Evolutionary conservation across 495 filamentous ascomycete genomes (phyloP), one percentile per base, ranked within the genome.

Genomic region (Sordaria brevicollis): DNA sequence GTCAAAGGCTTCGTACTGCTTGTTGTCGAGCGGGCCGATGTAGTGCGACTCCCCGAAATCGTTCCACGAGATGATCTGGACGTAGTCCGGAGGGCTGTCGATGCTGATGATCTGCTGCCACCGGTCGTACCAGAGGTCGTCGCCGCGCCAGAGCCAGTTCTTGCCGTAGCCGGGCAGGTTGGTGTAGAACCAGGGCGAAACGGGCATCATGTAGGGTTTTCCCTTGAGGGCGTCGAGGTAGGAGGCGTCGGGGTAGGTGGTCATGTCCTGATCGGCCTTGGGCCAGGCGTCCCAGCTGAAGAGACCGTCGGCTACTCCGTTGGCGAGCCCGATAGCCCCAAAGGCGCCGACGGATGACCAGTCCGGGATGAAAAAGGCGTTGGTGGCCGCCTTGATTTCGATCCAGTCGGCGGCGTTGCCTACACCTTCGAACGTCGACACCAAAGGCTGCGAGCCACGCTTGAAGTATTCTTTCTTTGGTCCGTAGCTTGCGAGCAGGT

Each of bases 151-250:
- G n/a, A 89, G 79, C 89, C 89, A 91, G 68, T 90, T 90, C 77
- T 92, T 92, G 70, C 79, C 78, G 71, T 84, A 89, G 35, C 83
- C 80, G 1, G 90, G 87, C 15, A 92, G 79, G 69, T 89, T 71
- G 0, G 76, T 79, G 73, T 88, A 93, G 77, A 92, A 92, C 87
- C 88, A 92, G 7, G 90, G 90, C 2, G 88, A 87, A 13, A 91
- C 86, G 25, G 86, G 84, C 78, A 81, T 80, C 67, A 80, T 71
- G 65, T 80, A 79, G n/a, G 76, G 69, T 73, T 79, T 81, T 15
- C 73, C 74, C 7, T 29, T 33, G 70, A 78, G 34, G 71, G 74
- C 19, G 73, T 75, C 15, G 69, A 75, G 1, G 73, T 72, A 65
- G 71, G 73, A 4, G 33, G 71, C 3, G 75, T 75, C 34, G 69